Conservation (phyloP, 495 filamentous ascomycete species). For the Hypoxylon trugodes region DNA sequence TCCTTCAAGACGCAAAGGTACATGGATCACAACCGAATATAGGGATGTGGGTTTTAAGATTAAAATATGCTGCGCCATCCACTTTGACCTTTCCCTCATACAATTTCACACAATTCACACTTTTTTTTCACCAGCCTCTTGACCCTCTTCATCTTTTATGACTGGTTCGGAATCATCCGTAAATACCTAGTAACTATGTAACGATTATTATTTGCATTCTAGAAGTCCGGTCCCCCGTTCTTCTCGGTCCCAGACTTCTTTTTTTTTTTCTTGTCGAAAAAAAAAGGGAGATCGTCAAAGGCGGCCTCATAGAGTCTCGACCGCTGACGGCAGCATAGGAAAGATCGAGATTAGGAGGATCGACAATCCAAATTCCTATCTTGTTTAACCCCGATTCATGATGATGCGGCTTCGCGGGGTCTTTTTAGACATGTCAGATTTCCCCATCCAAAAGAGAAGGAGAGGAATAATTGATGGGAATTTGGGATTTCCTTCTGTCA, state of each 20-base stretch:
- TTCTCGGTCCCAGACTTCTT: too few relatives aligned
- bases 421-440: conserved; percentile 20
- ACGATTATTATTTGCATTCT: conserved; percentile 28
- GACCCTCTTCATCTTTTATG: not conserved
- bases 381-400: not conserved
- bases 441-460: conserved; percentile 7
- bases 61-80: conserved; percentile 32
- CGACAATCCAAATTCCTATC: conserved; percentile 21
- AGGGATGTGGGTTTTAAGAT: conserved; percentile 24
- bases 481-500: conserved; percentile 5
- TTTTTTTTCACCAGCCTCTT: too few relatives aligned
- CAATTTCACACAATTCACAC: too few relatives aligned
- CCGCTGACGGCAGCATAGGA: conserved; percentile 6
- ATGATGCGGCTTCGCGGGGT: conserved; percentile 23
- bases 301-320: conserved; percentile 10
- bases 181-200: conserved; percentile 9
- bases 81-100: conserved; percentile 16
- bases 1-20: conserved; percentile 6
- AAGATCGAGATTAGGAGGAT: conserved; percentile 37
- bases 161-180: conserved; percentile 25
- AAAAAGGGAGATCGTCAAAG: conserved; percentile 12
- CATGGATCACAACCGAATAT: not conserved
- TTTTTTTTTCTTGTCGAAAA: not conserved
- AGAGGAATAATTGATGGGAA: conserved; percentile 4
- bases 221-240: conserved; percentile 15